A percentile compares a stretch with the other conserved stretches of the same genome.
Evolutionary conservation across 169 alveolate species (phyloP).

Genomic region (Eimeria sp.): DNA sequence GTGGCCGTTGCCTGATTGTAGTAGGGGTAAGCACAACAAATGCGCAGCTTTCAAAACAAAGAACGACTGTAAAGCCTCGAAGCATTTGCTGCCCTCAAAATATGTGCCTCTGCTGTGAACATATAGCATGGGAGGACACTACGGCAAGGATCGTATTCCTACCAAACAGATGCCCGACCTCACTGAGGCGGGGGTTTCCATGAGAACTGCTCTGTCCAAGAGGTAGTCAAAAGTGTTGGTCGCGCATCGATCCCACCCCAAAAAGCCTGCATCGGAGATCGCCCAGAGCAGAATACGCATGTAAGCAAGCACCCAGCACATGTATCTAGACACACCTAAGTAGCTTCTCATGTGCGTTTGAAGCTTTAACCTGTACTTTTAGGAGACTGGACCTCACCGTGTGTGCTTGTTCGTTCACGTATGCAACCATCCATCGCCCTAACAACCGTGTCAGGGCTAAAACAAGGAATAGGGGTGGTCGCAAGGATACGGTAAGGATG

Average conservation of each 20-base stretch:
- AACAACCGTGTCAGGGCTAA: slow-evolving; percentile 69
- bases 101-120: neutral
- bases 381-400: slow-evolving; percentile 17
- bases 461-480: slow-evolving; percentile 64
- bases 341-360: neutral
- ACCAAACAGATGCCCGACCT: slow-evolving; percentile 50
- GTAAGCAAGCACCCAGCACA: neutral
- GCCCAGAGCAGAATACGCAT: neutral
- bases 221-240: slow-evolving; percentile 53
- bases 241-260: slow-evolving; percentile 69
- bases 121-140: neutral
- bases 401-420: slow-evolving; percentile 32
- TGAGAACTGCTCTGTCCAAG: slow-evolving; percentile 28
- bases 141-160: neutral
- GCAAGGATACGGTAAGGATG: slow-evolving; percentile 76
- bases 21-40: neutral
- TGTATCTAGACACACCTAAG: neutral
- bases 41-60: neutral
- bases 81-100: neutral
- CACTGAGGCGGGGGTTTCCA: neutral
- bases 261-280: slow-evolving; percentile 12
- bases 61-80: neutral
- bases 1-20: slow-evolving; percentile 18
- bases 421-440: slow-evolving; percentile 22
- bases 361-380: neutral